Evolutionary conservation across 345 rosid species (phyloP).

Genomic region (Eucalyptus fibrosa): DNA sequence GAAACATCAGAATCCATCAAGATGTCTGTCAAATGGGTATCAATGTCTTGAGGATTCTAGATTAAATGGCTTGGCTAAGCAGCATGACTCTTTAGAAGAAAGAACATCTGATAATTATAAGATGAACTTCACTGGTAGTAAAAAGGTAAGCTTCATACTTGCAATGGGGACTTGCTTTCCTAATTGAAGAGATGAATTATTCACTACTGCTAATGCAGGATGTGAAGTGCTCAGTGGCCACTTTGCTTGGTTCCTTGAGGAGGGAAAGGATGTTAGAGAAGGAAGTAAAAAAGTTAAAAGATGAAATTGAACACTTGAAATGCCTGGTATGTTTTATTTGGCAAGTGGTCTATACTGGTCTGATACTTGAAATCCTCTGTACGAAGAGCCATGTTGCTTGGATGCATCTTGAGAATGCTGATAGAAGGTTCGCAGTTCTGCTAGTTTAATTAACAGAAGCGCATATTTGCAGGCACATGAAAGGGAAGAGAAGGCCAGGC

Average conservation of each 20-base stretch:
- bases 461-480: slow-evolving; percentile 34
- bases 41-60: slow-evolving; percentile 23
- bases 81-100: slow-evolving; percentile 13
- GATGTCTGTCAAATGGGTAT: slow-evolving; percentile 11
- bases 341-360: neutral
- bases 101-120: slow-evolving; percentile 7
- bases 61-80: slow-evolving; percentile 2
- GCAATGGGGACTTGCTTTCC: neutral
- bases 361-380: neutral
- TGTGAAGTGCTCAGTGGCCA: slow-evolving; percentile 23
- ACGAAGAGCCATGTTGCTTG: neutral
- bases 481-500: slow-evolving; percentile 56
- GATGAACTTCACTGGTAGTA: slow-evolving; percentile 7
- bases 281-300: slow-evolving; percentile 31
- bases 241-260: slow-evolving; percentile 46
- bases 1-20: slow-evolving; percentile 36
- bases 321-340: slow-evolving; percentile 38
- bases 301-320: slow-evolving; percentile 48
- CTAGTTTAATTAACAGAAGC: neutral
- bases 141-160: slow-evolving; percentile 23
- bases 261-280: slow-evolving; percentile 59
- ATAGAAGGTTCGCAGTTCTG: neutral
- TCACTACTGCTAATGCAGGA: slow-evolving; percentile 3
- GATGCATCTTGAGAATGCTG: neutral
- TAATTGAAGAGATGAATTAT: neutral